phyloP scores from a whole-genome alignment of 768 basidiomycete genomes.

The Astraeus odoratus region DNA sequence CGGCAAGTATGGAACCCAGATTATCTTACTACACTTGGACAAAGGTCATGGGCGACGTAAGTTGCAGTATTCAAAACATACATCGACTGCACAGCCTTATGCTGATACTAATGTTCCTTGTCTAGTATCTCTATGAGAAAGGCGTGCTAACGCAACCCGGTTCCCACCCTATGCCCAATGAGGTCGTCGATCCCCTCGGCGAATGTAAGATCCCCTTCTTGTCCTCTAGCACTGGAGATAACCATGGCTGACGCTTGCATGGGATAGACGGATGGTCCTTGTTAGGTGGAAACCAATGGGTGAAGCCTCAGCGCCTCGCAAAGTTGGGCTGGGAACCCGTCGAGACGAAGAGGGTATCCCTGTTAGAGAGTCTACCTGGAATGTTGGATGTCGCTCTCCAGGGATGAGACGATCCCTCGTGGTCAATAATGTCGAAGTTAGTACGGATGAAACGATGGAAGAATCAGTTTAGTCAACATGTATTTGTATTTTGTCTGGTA shows the following conservation, averaged over 20 bases:
- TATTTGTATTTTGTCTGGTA: no score
- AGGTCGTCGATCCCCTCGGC: conserved; percentile 31
- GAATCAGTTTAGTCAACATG: no score
- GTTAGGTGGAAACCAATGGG: conserved; percentile 33
- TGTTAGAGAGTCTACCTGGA: conserved; percentile 22
- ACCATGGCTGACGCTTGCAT: not conserved
- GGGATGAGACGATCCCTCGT: not conserved
- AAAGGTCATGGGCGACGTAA: conserved; percentile 31
- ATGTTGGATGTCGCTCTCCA: conserved; percentile 33
- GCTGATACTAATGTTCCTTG: not conserved
- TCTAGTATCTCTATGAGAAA: conserved; percentile 28
- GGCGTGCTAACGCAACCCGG: conserved; percentile 29
- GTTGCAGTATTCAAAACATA: no score
- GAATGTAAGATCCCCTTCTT: conserved; percentile 26
- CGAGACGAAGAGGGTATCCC: conserved; percentile 19
- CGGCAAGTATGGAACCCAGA: conserved; percentile 21
- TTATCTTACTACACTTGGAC: conserved; percentile 28
- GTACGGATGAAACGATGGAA: no score
- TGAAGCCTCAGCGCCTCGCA: conserved; percentile 28
- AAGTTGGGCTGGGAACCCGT: conserved; percentile 35
- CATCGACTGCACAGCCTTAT: no score
- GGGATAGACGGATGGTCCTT: conserved; percentile 34
- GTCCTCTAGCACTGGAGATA: not conserved
- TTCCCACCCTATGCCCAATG: conserved; percentile 26
- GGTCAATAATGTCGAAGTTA: not conserved